phyloP scores from a whole-genome alignment of 2,329 filamentous ascomycete genomes.

The Cladophialophora immunda region DNA sequence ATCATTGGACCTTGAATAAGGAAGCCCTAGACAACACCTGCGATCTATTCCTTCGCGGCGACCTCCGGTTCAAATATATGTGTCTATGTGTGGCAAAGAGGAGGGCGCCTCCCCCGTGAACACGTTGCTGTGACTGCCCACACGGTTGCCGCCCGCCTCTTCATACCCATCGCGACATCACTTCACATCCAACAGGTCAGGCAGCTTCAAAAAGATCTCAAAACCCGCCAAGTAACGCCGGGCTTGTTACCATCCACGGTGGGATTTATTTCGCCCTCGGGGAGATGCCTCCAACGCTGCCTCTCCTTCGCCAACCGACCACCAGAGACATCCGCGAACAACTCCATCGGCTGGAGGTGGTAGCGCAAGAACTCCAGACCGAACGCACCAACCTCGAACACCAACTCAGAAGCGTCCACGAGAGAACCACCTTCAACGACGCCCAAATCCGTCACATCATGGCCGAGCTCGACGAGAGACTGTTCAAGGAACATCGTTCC shows the following conservation, averaged over 20 bases:
- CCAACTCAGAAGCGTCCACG: slow-evolving; percentile 6
- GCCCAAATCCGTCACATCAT: slow-evolving; percentile 25
- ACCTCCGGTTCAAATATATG: no score
- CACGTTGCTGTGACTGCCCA: neutral
- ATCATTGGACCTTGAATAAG: no score
- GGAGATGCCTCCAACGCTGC: slow-evolving; percentile 7
- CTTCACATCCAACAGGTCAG: no score
- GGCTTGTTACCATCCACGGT: no score
- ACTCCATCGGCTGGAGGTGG: slow-evolving; percentile 9
- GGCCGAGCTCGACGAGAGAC: slow-evolving; percentile 15
- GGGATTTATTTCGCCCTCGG: neutral
- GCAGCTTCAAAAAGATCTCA: no score
- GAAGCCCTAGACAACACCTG: no score
- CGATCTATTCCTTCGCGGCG: no score
- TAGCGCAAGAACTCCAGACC: neutral
- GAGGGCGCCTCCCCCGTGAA: neutral
- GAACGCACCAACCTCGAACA: slow-evolving; percentile 11
- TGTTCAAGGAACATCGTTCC: slow-evolving; percentile 17
- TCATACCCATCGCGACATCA: neutral
- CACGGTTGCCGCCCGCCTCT: neutral
- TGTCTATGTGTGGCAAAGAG: neutral
- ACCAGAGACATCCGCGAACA: slow-evolving; percentile 23
- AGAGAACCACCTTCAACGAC: slow-evolving; percentile 25
- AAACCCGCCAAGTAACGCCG: no score
- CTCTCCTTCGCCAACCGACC: neutral